Evolutionary conservation across 352 stramenopile genomes (phyloP).

Genomic region (Phytophthora multivora): DNA sequence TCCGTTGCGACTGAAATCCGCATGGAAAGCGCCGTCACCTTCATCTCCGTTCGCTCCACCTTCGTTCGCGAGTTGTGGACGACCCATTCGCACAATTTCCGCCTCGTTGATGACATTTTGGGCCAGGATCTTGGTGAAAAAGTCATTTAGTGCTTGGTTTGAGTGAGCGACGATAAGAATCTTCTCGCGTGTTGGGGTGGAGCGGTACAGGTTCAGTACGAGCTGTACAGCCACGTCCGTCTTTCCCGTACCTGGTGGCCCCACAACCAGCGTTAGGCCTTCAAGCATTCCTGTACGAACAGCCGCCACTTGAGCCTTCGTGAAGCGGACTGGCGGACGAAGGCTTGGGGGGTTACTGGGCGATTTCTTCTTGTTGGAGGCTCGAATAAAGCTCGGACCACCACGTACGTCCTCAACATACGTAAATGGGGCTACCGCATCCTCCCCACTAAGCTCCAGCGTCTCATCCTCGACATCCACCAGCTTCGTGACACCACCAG

Average conservation of each 20-base stretch:
- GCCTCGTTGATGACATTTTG: conserved; percentile 73
- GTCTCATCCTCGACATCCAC: conserved; percentile 44
- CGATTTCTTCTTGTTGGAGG: conserved; percentile 27
- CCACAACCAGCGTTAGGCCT: conserved; percentile 95
- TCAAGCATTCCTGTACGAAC: conserved; percentile 92
- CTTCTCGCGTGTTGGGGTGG: conserved; percentile 77
- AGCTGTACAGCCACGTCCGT: conserved; percentile 96
- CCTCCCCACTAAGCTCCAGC: conserved; percentile 33
- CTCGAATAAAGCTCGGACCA: conserved; percentile 40
- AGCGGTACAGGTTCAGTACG: conserved; percentile 93
- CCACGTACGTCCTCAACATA: conserved; percentile 46
- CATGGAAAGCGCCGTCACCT: conserved; percentile 84
- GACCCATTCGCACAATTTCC: conserved; percentile 93
- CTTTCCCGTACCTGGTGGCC: conserved; percentile 94
- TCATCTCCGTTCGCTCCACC: conserved; percentile 20
- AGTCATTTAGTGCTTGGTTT: conserved; percentile 95
- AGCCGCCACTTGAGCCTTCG: conserved; percentile 90
- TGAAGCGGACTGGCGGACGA: conserved; percentile 80
- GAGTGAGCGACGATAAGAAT: conserved; percentile 96
- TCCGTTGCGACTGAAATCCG: conserved; percentile 94
- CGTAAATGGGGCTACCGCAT: conserved; percentile 57
- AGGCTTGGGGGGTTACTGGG: not conserved
- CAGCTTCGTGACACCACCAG: conserved; percentile 38
- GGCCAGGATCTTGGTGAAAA: conserved; percentile 94
- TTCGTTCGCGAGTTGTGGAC: conserved; percentile 15